Percentiles rank a stretch among this genome's conserved stretches.
phyloP scores from a whole-genome alignment of 1,284 basidiomycete genomes.

The Mycosarcoma mackinlayi region DNA sequence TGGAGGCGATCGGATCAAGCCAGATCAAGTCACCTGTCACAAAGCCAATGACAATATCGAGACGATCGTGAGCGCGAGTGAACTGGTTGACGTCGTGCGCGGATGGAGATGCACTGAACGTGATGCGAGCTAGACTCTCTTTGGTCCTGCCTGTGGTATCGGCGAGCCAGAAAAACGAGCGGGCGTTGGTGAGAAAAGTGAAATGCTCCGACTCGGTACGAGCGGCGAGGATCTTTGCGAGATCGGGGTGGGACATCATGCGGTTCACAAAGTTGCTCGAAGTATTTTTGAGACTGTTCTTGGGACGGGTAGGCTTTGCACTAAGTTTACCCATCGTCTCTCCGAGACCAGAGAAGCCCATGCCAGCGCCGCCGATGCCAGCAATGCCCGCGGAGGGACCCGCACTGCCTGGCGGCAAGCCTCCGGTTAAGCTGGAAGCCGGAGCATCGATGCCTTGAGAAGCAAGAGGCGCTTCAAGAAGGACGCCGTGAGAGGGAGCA shows the following conservation, averaged over 20 bases:
- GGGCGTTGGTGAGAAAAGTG: slow-evolving; percentile 58
- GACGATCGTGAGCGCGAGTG: slow-evolving; percentile 79
- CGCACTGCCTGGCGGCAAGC: slow-evolving; percentile 28
- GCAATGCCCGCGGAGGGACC: slow-evolving; percentile 49
- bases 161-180: slow-evolving; percentile 58
- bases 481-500: slow-evolving; percentile 18
- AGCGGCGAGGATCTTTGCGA: slow-evolving; percentile 75
- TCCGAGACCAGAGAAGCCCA: slow-evolving; percentile 48
- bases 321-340: slow-evolving; percentile 46
- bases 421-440: slow-evolving; percentile 45
- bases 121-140: slow-evolving; percentile 80
- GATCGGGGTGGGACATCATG: slow-evolving; percentile 80
- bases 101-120: slow-evolving; percentile 79
- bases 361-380: slow-evolving; percentile 40
- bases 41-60: slow-evolving; percentile 94
- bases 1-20: slow-evolving; percentile 81
- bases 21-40: slow-evolving; percentile 85
- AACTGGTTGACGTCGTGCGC: slow-evolving; percentile 85
- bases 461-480: slow-evolving; percentile 49
- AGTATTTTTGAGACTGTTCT: slow-evolving; percentile 86
- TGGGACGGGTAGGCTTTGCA: slow-evolving; percentile 74
- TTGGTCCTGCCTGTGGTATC: slow-evolving; percentile 49
- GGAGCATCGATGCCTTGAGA: slow-evolving; percentile 61
- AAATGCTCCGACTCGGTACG: slow-evolving; percentile 74
- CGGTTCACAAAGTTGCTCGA: slow-evolving; percentile 89